Base-by-base conservation (phyloP, 1,284 basidiomycete genomes). In the Ceratorhiza oryzae-sativae region DNA sequence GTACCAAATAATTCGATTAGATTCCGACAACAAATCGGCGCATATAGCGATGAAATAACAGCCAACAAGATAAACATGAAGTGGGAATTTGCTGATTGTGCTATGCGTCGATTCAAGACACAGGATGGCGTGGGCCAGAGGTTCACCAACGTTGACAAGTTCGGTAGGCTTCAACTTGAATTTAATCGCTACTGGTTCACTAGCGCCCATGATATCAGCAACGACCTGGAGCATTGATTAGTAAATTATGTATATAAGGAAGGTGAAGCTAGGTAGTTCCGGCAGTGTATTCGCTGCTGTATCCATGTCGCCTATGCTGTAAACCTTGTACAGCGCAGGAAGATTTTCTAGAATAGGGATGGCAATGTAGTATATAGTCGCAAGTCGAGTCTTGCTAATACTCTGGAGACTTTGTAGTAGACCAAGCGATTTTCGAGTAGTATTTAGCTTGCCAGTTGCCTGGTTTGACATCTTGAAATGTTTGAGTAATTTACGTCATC, bases 341-440 rank as follows among this genome's bases (percentile, higher is more conserved):
- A 63, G 39, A 25, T 48, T 48, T 23, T 34, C 46, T 2, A 63
- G 45, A 23, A 63, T 45, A 3, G 60, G 48, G 6, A 23, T 13
- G n/a, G 60, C 60, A 30, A 45, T 53, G 18, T 73, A 71, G 48
- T 78, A 76, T 3, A 79, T 68, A 12, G 76, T 78, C 6, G 75
- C 77, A 73, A 81, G 80, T 4, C 77, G 76, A 42, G 79, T 81
- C 62, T 79, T 79, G 34, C 79, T 78, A 60, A 80, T 78, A 13
- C 75, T 48, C 41, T 78, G 77, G 3, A 81, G 76, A 0, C 80
- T 79, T 10, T 76, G 76, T 1, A 56, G 51, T 55, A 79, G 75
- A 0, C 55, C 55, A 2, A 65, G 30, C 12, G 71, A 27, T 1
- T 72, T 53, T 3, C 75, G 71, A 0, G 75, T 74, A 1, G 53